Base-by-base conservation (phyloP, 2,329 filamentous ascomycete genomes). In the Cladorrhinum sp. region DNA sequence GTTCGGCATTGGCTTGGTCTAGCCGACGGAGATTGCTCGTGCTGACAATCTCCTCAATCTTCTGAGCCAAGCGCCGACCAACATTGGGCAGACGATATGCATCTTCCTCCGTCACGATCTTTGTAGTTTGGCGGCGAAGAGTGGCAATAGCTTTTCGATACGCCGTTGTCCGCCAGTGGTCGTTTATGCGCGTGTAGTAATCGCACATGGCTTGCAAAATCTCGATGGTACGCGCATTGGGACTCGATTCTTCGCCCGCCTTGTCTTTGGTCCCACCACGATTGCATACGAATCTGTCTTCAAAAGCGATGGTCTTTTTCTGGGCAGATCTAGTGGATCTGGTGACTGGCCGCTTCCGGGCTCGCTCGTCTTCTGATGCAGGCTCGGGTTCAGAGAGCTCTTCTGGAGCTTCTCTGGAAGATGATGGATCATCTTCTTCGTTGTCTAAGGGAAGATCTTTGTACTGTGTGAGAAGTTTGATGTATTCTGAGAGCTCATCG, bases 31-130 rank as follows among this genome's bases (percentile, higher is more conserved):
- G 82, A 24, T 81, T 80, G 68, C 91, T 83, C 0, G 91, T 96
- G 42, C 81, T 80, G 1, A 86, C 90, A 49, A 97, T 96, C 71
- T 97, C 94, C 68, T 95, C 91, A 64, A 98, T 95, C 73, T 96
- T 96, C 24, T 83, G 79, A 0, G 92, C 92, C 1, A 97, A 77
- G 1, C 90, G 83, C 10, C 79, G 69, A 7, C 93, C 93, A 36
- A 97, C 86, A 61, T 81, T 83, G 0, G 86, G 85, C 1, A 97
- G 79, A 1, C 75, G 73, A 10, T 82, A 76, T 0, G 93, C 94
- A 72, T 96, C 82, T 54, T 86, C 81, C 61, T 83, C 86, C 0
- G 88, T 93, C 3, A 74, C 78, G 61, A 97, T 83, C 70, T 86
- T 88, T 20, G 66, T 68, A 0, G 77, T 71, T 63, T 93, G 88